phyloP scores from a whole-genome alignment of 2,329 filamentous ascomycete species.

The Dendryphion nanum region DNA sequence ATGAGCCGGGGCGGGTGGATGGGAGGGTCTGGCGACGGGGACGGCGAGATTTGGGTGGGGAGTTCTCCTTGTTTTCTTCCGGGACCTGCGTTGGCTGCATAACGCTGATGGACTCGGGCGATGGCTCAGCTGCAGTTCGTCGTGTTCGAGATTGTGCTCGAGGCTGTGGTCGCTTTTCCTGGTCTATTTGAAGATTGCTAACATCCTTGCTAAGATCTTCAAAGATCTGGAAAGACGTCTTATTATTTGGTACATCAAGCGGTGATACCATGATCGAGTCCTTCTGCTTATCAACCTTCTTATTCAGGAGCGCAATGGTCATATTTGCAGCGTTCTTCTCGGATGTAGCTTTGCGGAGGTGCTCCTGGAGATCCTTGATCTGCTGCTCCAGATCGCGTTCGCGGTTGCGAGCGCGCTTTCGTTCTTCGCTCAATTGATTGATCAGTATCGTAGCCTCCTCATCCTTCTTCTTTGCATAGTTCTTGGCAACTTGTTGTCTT shows the following conservation, averaged over 20 bases:
- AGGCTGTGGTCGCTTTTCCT: slow-evolving; percentile 6
- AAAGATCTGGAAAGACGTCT: slow-evolving; percentile 28
- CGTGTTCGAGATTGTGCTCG: slow-evolving; percentile 3
- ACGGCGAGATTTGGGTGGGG: slow-evolving; percentile 22
- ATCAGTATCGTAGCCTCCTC: slow-evolving; percentile 65
- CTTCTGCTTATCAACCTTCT: slow-evolving; percentile 30
- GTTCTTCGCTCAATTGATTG: slow-evolving; percentile 66
- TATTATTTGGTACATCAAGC: slow-evolving; percentile 14
- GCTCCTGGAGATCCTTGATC: slow-evolving; percentile 47
- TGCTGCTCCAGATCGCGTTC: slow-evolving; percentile 64
- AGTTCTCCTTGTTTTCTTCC: slow-evolving; percentile 30
- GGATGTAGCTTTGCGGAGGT: slow-evolving; percentile 30
- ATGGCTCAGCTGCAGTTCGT: slow-evolving; percentile 1
- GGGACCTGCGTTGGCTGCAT: slow-evolving; percentile 13
- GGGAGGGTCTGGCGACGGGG: slow-evolving; percentile 23
- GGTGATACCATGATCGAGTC: slow-evolving; percentile 13
- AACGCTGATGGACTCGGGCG: slow-evolving; percentile 5
- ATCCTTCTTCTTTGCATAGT: slow-evolving; percentile 76
- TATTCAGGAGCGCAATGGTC: slow-evolving; percentile 35
- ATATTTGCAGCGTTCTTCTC: slow-evolving; percentile 31
- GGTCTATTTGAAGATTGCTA: slow-evolving; percentile 6
- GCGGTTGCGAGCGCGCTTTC: slow-evolving; percentile 62
- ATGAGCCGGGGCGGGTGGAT: slow-evolving; percentile 12
- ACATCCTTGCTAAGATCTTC: slow-evolving; percentile 28
- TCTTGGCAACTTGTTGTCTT: slow-evolving; percentile 78